phyloP scores from a whole-genome alignment of 108 stramenopile genomes.

The Cyclotella kingstonii region DNA sequence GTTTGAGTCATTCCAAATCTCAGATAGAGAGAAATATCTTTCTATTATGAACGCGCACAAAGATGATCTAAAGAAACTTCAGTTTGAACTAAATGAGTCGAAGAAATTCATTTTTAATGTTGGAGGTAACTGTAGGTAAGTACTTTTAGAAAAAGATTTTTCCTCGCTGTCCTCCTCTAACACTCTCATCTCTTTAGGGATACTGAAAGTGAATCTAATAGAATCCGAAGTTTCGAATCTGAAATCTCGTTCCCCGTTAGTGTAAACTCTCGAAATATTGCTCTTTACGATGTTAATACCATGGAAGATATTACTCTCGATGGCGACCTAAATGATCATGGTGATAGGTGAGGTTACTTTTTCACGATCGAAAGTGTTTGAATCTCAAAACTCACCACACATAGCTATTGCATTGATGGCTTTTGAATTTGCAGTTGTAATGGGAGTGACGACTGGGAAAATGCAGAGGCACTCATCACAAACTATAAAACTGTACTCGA shows the following conservation, averaged over 20 bases:
- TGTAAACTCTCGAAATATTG: no score
- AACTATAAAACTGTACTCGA: constrained; percentile 34
- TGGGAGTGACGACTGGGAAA: constrained; percentile 36
- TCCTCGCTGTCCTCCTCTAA: background rate
- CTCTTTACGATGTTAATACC: no score
- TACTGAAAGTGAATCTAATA: no score
- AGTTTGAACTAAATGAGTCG: constrained; percentile 28
- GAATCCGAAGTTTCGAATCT: no score
- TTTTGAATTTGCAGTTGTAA: constrained; percentile 5
- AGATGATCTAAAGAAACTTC: constrained; percentile 35
- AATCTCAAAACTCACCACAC: background rate
- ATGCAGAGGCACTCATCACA: constrained; percentile 42
- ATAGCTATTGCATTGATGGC: background rate
- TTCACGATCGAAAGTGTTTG: no score
- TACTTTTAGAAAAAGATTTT: background rate
- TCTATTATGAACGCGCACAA: constrained; percentile 26
- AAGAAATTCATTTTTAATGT: constrained; percentile 36
- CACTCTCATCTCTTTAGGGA: no score
- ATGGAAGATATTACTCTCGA: constrained; percentile 13
- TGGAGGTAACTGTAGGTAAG: constrained; percentile 31
- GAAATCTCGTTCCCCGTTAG: no score
- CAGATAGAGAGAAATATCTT: constrained; percentile 42
- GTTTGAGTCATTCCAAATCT: constrained; percentile 39
- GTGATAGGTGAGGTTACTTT: background rate
- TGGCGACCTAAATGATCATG: background rate